phyloP scores from a whole-genome alignment of 306 rosid genomes.

The Medicago truncatula region MtrunA17r5.0-ANR NC_053045.1:4818001-4818500 shows the following conservation, averaged over 20 bases:
- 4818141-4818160: conserved; percentile 44
- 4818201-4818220: conserved; percentile 37
- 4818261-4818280: conserved; percentile 26
- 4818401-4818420: conserved; percentile 46
- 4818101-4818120: conserved; percentile 34
- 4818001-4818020: conserved; percentile 23
- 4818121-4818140: conserved; percentile 38
- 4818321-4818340: not conserved
- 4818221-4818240: not conserved
- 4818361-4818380: not conserved
- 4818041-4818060: conserved; percentile 17
- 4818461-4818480: not conserved
- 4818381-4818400: conserved; percentile 5
- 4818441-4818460: conserved; percentile 15
- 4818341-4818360: not conserved
- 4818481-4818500: conserved; percentile 2
- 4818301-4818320: conserved; percentile 14
- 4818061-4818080: conserved; percentile 35
- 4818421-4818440: conserved; percentile 48
- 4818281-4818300: conserved; percentile 33
- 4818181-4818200: not conserved
- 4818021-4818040: conserved; percentile 35
- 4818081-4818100: conserved; percentile 39
- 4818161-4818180: conserved; percentile 5
- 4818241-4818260: too few species aligned